Percentiles rank a stretch among this genome's conserved stretches.
phyloP scores from a whole-genome alignment of 176 grass and related monocot genomes.

The Hordeum vulgare region DNA sequence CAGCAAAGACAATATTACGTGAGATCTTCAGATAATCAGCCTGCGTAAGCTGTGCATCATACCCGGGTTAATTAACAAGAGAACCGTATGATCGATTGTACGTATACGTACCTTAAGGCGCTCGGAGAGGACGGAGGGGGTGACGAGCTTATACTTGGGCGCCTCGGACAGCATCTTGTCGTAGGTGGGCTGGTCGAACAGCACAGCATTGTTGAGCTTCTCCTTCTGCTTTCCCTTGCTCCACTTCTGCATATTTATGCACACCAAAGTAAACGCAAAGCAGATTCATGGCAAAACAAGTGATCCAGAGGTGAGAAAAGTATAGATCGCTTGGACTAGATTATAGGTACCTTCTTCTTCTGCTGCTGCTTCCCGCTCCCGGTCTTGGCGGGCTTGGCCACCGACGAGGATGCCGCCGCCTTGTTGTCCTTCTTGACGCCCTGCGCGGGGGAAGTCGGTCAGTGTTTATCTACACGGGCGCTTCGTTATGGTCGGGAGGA shows the following conservation, averaged over 20 bases:
- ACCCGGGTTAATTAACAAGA: background rate
- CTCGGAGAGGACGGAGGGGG: conserved; percentile 44
- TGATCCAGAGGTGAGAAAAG: background rate
- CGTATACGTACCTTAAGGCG: conserved; percentile 22
- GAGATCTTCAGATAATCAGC: background rate
- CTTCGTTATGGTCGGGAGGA: background rate
- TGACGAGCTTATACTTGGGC: conserved; percentile 52
- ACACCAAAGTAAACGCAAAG: background rate
- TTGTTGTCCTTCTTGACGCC: background rate
- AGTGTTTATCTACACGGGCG: background rate
- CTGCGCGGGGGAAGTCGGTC: background rate
- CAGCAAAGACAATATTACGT: background rate
- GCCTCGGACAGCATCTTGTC: conserved; percentile 43
- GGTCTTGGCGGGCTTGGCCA: background rate
- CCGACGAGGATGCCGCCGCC: background rate
- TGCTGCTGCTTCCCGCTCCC: background rate
- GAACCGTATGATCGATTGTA: background rate
- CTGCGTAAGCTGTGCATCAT: background rate
- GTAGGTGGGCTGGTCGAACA: conserved; percentile 49
- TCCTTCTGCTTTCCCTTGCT: conserved; percentile 67
- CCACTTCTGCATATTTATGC: conserved; percentile 35
- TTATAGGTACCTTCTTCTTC: background rate
- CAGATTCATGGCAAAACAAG: background rate
- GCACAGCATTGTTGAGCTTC: conserved; percentile 50
- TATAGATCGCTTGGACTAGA: background rate